Base-by-base conservation (phyloP, 1,284 basidiomycete species). In the Trichosporon ovoides region DNA sequence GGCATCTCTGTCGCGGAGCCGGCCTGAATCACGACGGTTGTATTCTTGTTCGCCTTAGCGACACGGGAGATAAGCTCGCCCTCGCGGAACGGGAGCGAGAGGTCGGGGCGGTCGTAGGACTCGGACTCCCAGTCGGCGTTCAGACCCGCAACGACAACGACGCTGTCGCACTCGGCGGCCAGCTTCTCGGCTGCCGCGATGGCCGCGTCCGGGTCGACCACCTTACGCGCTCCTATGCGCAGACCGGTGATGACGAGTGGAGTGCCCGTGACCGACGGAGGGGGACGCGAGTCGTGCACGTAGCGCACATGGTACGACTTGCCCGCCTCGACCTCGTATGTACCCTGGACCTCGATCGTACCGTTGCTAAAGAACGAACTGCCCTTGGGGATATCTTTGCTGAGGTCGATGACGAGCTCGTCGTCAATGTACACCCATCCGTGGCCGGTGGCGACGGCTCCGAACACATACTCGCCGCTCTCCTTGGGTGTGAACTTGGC, bases 1-100 rank as follows among this genome's bases (percentile, higher is more conserved):
- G 89, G 88, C 78, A 90, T 80, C 9, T 83, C 80, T 62, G 89
- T 84, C 5, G 87, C 83, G 63, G 83, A 75, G 61, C 87, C 87
- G 3, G 85, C 82, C 75, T 91, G 87, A 3, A 86, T 84, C 38
- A 90, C 87, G 6, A 91, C 87, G 18, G 90, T 75, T 0, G 87
- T 88, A 55, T 83, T 84, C 28, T 81, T 78, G 71, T 90, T 90
- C 36, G 78, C 87, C 14, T 79, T 81, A 19, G 81, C 80, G 16
- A 91, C 82, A 62, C 83, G 83, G 19, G 75, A 66, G 53, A 91
- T 81, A 35, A 91, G 77, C 67, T 89, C 87, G 70, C 91, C 84
- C 9, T 57, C 53, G 10, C 64, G 58, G 20, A 62, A 50, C 79
- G 52, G 82, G 69, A 74, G 81, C 78, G 46, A 80, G 3, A 71